phyloP scores from a whole-genome alignment of 2,329 filamentous ascomycete genomes.

The Botryosphaeria dothidea region DNA sequence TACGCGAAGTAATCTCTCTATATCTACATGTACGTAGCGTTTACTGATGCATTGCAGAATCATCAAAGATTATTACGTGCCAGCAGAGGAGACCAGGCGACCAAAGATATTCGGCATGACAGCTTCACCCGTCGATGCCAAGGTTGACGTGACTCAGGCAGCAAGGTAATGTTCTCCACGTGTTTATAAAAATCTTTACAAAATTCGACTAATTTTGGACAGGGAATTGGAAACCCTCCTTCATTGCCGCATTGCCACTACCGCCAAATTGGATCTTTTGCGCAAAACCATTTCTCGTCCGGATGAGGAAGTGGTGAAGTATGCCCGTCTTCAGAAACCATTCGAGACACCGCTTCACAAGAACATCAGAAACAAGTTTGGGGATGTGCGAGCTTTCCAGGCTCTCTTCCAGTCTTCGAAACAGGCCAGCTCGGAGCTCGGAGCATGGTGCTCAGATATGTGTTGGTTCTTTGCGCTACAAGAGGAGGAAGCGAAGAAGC shows the following conservation, averaged over 20 bases:
- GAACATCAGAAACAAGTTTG: slow-evolving; percentile 55
- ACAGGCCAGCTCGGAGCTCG: slow-evolving; percentile 66
- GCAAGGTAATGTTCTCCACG: slow-evolving; percentile 45
- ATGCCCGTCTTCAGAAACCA: slow-evolving; percentile 53
- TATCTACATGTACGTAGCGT: neutral
- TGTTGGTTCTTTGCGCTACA: slow-evolving; percentile 74
- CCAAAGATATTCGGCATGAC: slow-evolving; percentile 96
- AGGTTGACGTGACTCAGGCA: slow-evolving; percentile 69
- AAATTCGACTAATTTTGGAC: neutral
- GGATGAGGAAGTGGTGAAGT: slow-evolving; percentile 58
- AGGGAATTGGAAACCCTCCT: slow-evolving; percentile 72
- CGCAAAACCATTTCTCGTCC: slow-evolving; percentile 61
- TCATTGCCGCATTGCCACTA: slow-evolving; percentile 81
- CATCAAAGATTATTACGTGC: slow-evolving; percentile 80
- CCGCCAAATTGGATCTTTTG: slow-evolving; percentile 60
- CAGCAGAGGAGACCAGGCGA: slow-evolving; percentile 49
- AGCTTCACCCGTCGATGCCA: slow-evolving; percentile 87
- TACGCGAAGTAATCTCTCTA: slow-evolving; percentile 60
- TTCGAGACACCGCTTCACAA: slow-evolving; percentile 67
- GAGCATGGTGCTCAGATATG: slow-evolving; percentile 80
- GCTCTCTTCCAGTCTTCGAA: slow-evolving; percentile 62
- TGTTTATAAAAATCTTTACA: neutral
- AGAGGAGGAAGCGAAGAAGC: slow-evolving; percentile 61
- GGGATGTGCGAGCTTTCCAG: slow-evolving; percentile 54
- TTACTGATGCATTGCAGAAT: slow-evolving; percentile 49